Evolutionary conservation across 805 yeast genomes (phyloP), one percentile per base, ranked within the genome.

Genomic region (Sugiyamaella lignohabitans): DNA sequence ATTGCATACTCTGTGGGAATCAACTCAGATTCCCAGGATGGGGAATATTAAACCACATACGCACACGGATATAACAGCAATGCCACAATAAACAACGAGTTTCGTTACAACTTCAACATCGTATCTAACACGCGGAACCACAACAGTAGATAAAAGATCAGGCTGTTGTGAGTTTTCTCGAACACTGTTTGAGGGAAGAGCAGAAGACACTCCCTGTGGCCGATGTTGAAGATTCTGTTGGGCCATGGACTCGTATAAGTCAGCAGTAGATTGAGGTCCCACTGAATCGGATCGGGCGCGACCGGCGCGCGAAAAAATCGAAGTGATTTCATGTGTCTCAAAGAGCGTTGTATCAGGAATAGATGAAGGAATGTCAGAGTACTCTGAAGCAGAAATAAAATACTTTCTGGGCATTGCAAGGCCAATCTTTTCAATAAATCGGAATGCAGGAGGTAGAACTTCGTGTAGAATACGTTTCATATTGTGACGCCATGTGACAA

Each of bases 41-140:
- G n/a, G n/a, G n/a, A n/a, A n/a, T n/a, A n/a, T n/a, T n/a, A n/a
- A n/a, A n/a, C n/a, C n/a, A n/a, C n/a, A n/a, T n/a, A n/a, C n/a
- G n/a, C n/a, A n/a, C n/a, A n/a, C n/a, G n/a, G n/a, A n/a, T n/a
- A n/a, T n/a, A n/a, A n/a, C n/a, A n/a, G 93, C 75, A 23, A 91
- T 78, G 0, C 98, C 98, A 1, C 85, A 82, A 65, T 91, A 91
- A 1, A 88, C 84, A 16, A 84, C 65, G 51, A 85, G 68, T 57
- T 95, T 73, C 6, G 93, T 88, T 27, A 86, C 65, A 2, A 87
- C 84, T 51, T 84, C 91, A 24, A 84, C 80, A 47, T 80, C 88
- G 55, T 82, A 81, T 42, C 89, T 72, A 2, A 58, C 60, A 17
- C 72, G 61, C 1, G 69, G 70, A 10, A 49, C 53, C 24, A 51